Evolutionary conservation across 768 basidiomycete genomes (phyloP).

Genomic region (Fibroporia radiculosa): DNA sequence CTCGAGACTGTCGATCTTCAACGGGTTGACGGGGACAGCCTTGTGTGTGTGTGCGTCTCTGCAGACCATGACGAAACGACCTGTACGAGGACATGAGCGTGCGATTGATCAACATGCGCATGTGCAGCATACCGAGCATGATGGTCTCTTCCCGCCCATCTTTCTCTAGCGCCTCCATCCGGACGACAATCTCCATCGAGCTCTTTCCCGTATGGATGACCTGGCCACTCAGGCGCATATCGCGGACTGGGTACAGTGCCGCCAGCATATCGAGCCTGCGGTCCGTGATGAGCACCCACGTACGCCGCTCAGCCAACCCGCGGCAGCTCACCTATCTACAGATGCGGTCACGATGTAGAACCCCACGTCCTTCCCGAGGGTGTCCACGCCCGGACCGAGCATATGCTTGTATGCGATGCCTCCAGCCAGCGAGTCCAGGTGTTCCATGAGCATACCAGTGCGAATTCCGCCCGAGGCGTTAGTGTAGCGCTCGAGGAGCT

Average conservation of each 20-base stretch:
- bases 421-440: constrained; percentile 79
- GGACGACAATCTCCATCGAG: constrained; percentile 82
- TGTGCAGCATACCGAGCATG: constrained; percentile 44
- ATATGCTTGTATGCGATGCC: constrained; percentile 81
- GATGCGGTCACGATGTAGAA: constrained; percentile 82
- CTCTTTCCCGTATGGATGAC: constrained; percentile 72
- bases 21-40: constrained; percentile 55
- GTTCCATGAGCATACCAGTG: constrained; percentile 70
- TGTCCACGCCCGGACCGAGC: constrained; percentile 55
- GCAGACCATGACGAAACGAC: constrained; percentile 91
- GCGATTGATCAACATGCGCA: neutral
- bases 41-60: constrained; percentile 60
- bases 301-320: neutral
- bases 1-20: constrained; percentile 51
- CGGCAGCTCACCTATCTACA: constrained; percentile 56
- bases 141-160: constrained; percentile 49
- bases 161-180: constrained; percentile 62
- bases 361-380: constrained; percentile 51
- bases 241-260: constrained; percentile 48
- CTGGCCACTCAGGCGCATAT: constrained; percentile 71
- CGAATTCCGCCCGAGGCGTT: constrained; percentile 67
- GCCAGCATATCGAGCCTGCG: constrained; percentile 61
- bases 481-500: constrained; percentile 59
- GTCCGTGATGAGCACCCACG: too few relatives aligned
- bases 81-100: constrained; percentile 26